Base-by-base conservation (phyloP, 345 rosid genomes). In the Salix dunnii region DNA sequence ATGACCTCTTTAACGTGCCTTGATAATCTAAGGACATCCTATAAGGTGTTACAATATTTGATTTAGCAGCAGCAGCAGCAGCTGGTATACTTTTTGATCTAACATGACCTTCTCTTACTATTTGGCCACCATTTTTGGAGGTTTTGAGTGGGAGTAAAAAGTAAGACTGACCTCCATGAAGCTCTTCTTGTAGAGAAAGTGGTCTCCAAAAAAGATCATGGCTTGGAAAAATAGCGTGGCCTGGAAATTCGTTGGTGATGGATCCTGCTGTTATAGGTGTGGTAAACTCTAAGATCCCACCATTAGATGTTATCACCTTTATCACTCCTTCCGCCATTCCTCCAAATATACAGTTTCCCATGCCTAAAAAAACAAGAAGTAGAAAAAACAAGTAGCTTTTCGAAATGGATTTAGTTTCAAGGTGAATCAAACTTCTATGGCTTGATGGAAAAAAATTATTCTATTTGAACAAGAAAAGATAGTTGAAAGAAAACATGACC, bases 271-370 rank as follows among this genome's bases (percentile, higher is more conserved):
- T 81, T 35, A 92, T 61, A 20, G 95, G 94, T 4, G 89, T 70
- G 62, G 68, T 66, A 71, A 90, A 85, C 76, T 94, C 91, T 86
- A 94, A 84, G 74, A 89, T 75, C 30, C 87, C 94, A 5, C 97
- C 93, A 76, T 77, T 84, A 1, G 93, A 80, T 65, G 86, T 88
- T 18, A 82, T 74, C 25, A 95, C 90, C 79, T 87, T 88, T 77
- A 86, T 83, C 25, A 85, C 77, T 77, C 66, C 88, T 27, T 78
- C 82, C 18, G 66, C 77, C 21, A 78, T 87, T 55, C 91, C 97
- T 82, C 95, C 97, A 62, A 92, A 85, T 60, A 94, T 75, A 82
- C 98, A 92, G 79, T 92, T 92, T 14, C 97, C 95, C 98, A 94
- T 91, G 14, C 46, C 30, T 55, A n/a, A 23, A 58, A 25, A 25